phyloP scores from a whole-genome alignment of 1,284 basidiomycete genomes.

The Sporisorium scitamineum region DNA sequence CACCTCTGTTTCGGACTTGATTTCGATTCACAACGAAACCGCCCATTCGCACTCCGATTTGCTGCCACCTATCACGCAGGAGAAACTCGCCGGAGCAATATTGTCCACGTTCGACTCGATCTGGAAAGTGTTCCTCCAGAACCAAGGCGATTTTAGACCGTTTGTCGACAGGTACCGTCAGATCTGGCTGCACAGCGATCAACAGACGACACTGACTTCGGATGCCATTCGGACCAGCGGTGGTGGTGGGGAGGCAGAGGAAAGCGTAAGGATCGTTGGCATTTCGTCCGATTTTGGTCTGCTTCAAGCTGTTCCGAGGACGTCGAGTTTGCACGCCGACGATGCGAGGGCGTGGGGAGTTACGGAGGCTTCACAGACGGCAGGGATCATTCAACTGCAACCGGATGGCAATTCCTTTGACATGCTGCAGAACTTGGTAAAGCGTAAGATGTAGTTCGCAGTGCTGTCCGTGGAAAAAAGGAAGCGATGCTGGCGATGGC shows the following conservation, averaged over 20 bases:
- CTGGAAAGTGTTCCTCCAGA: constrained; percentile 80
- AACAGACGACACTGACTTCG: constrained; percentile 32
- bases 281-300: constrained; percentile 90
- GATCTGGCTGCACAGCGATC: constrained; percentile 86
- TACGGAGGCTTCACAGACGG: constrained; percentile 16
- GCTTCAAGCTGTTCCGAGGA: constrained; percentile 79
- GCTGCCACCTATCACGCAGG: constrained; percentile 75
- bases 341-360: constrained; percentile 54
- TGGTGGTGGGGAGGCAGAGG: constrained; percentile 3
- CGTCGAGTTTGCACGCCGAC: constrained; percentile 11
- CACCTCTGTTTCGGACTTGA: constrained; percentile 81
- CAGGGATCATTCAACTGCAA: constrained; percentile 75
- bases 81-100: constrained; percentile 82
- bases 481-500: too few relatives aligned
- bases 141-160: constrained; percentile 66
- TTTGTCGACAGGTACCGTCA: constrained; percentile 75
- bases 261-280: constrained; percentile 80
- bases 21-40: constrained; percentile 71
- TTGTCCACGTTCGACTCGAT: constrained; percentile 82
- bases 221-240: constrained; percentile 26
- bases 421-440: constrained; percentile 89
- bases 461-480: too few relatives aligned
- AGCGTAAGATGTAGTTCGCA: constrained; percentile 74
- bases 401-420: constrained; percentile 98
- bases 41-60: constrained; percentile 27